Conservation (phyloP, 2,329 filamentous ascomycete species). For the Verticillium longisporum region DNA sequence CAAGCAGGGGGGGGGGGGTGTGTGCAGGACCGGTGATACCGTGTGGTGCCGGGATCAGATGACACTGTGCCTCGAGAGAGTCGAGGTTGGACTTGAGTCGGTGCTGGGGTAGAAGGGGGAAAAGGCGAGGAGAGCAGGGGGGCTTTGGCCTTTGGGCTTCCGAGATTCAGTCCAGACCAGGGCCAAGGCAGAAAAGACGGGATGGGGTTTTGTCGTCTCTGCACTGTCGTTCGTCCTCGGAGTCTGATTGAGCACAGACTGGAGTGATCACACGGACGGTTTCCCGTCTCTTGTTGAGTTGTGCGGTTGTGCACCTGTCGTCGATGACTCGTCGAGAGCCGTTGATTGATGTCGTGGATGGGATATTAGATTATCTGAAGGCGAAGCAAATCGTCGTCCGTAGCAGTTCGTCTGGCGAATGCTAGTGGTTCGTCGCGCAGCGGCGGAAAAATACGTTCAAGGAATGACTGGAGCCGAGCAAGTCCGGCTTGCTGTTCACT, state of each 20-base stretch:
- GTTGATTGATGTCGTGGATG: background rate
- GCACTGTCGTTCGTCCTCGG: background rate
- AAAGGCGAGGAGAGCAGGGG: constrained; percentile 13
- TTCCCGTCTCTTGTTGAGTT: background rate
- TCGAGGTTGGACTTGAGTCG: background rate
- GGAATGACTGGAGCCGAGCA: constrained; percentile 48
- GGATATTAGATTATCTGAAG: constrained; percentile 4
- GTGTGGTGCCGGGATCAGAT: constrained; percentile 1
- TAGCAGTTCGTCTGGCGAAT: background rate
- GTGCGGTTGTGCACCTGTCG: background rate
- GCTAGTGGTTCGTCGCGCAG: background rate
- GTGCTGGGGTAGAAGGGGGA: background rate
- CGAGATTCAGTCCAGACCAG: background rate
- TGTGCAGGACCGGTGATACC: constrained; percentile 2
- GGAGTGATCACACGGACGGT: background rate
- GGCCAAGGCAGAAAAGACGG: background rate
- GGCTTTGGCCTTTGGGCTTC: constrained; percentile 5
- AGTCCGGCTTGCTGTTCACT: constrained; percentile 52
- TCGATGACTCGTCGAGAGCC: constrained; percentile 2
- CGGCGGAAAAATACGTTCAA: background rate
- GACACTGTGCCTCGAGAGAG: background rate
- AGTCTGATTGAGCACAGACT: background rate
- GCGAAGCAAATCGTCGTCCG: background rate
- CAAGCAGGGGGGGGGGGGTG: constrained; percentile 7
- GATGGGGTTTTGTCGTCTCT: background rate